These are phyloP conservation scores for Trichoderma pleuroti DNA, from an alignment of 2,329 filamentous ascomycete species.

Conservation along the genomic window DNA sequence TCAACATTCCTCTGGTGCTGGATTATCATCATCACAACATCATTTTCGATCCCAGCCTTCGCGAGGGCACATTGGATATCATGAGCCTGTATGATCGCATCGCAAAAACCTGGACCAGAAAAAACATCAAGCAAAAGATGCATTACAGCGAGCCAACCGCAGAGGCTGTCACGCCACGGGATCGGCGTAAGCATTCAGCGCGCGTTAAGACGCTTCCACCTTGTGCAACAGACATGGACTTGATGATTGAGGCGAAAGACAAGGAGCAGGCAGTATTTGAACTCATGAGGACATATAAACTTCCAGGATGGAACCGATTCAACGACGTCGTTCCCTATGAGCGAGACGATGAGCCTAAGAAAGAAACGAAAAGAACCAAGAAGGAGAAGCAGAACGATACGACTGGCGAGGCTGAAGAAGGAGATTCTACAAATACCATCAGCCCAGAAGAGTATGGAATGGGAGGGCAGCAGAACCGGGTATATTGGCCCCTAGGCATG, in stretches of 20 bases:
- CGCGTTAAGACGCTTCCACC: slow-evolving; percentile 78
- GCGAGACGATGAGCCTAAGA: slow-evolving; percentile 67
- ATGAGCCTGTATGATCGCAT: slow-evolving; percentile 72
- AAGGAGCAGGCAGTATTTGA: slow-evolving; percentile 97
- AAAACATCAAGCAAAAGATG: slow-evolving; percentile 90
- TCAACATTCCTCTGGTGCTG: slow-evolving; percentile 89
- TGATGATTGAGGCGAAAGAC: slow-evolving; percentile 99
- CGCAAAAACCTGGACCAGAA: slow-evolving; percentile 75
- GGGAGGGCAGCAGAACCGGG: slow-evolving; percentile 76
- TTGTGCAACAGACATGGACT: slow-evolving; percentile 77
- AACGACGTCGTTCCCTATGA: slow-evolving; percentile 75
- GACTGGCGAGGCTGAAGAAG: slow-evolving; percentile 30
- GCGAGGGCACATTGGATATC: slow-evolving; percentile 83
- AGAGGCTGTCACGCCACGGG: slow-evolving; percentile 66
- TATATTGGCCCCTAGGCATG: slow-evolving; percentile 88
- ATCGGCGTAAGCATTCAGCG: slow-evolving; percentile 80
- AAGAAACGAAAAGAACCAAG: slow-evolving; percentile 39
- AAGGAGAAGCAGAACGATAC: slow-evolving; percentile 39
- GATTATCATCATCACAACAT: slow-evolving; percentile 98
- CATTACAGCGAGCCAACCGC: slow-evolving; percentile 78
- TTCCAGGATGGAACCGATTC: slow-evolving; percentile 74
- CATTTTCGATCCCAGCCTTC: slow-evolving; percentile 69
- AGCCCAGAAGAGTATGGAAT: slow-evolving; percentile 72
- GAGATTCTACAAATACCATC: slow-evolving; percentile 43
- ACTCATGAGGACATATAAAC: slow-evolving; percentile 80